A percentile compares a stretch with the other conserved stretches of the same genome.
phyloP scores from a whole-genome alignment of 177 flowering plant genomes.

The Vitis hybrid region DNA sequence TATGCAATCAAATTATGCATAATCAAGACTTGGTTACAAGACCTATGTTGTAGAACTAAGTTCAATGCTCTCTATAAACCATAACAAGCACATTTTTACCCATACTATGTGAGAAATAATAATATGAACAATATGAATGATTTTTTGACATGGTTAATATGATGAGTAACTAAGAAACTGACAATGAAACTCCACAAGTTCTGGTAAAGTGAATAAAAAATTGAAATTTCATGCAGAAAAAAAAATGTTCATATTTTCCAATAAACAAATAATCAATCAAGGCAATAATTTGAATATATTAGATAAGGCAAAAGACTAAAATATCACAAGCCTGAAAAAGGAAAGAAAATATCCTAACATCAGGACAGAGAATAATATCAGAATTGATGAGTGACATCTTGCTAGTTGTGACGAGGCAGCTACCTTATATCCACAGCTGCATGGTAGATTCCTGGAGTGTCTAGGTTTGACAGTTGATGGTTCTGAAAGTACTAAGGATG shows the following conservation, averaged over 20 bases:
- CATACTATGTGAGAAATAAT: background rate
- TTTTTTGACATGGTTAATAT: background rate
- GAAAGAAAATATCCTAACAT: slow-evolving; percentile 30
- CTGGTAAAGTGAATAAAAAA: background rate
- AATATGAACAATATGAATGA: background rate
- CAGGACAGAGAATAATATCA: slow-evolving; percentile 33
- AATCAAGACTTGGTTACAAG: too few relatives aligned
- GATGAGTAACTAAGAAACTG: background rate
- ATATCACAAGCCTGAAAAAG: slow-evolving; percentile 12
- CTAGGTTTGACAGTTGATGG: slow-evolving; percentile 22
- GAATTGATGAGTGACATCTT: slow-evolving; percentile 35
- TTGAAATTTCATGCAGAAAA: background rate
- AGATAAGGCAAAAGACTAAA: slow-evolving; percentile 11
- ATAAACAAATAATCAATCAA: too few relatives aligned
- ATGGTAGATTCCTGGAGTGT: slow-evolving; percentile 8
- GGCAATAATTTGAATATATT: background rate
- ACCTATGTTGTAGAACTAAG: too few relatives aligned
- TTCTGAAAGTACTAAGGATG: slow-evolving; percentile 40
- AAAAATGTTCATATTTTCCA: too few relatives aligned
- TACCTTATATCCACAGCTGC: slow-evolving; percentile 56
- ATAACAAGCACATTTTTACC: background rate
- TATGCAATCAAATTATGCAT: too few relatives aligned
- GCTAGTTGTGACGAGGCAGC: slow-evolving; percentile 48
- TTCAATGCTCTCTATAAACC: too few relatives aligned
- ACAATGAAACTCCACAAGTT: background rate